phyloP scores from a whole-genome alignment of 23 red algal genomes.

The Gracilaria domingensis region DNA sequence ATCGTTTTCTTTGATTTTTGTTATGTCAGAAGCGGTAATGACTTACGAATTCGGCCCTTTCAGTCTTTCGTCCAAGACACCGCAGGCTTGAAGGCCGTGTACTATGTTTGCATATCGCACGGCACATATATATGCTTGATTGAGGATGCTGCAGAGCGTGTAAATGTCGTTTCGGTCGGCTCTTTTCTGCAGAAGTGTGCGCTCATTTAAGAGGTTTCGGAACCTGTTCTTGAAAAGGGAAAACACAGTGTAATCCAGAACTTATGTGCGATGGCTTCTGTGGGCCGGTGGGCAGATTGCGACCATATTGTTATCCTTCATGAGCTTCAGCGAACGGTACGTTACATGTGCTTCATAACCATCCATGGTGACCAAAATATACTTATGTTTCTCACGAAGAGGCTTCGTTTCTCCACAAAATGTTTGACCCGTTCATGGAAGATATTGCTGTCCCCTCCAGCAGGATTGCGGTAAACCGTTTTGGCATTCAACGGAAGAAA shows the following conservation, averaged over 20 bases:
- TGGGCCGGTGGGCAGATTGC: neutral
- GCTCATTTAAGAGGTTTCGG: neutral
- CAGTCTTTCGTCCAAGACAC: neutral
- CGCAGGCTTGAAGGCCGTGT: neutral
- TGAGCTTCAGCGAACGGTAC: neutral
- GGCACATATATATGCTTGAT: neutral
- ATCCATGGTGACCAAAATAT: neutral
- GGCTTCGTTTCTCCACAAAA: neutral
- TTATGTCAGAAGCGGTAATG: neutral
- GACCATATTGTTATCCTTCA: neutral
- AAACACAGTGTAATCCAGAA: neutral
- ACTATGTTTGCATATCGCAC: neutral
- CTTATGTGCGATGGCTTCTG: neutral
- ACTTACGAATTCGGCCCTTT: neutral
- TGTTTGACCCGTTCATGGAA: neutral
- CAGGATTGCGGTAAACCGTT: neutral
- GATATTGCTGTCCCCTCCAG: neutral
- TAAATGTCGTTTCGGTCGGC: neutral
- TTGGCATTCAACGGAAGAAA: neutral
- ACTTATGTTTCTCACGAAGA: neutral
- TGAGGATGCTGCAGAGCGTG: conserved; percentile 8
- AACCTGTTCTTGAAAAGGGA: neutral
- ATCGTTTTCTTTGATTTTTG: neutral
- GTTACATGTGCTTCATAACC: conserved; percentile 13
- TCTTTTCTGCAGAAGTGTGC: neutral